phyloP scores from a whole-genome alignment of 129 eudicot genomes.

The Helichrysum umbraculigerum region DNA sequence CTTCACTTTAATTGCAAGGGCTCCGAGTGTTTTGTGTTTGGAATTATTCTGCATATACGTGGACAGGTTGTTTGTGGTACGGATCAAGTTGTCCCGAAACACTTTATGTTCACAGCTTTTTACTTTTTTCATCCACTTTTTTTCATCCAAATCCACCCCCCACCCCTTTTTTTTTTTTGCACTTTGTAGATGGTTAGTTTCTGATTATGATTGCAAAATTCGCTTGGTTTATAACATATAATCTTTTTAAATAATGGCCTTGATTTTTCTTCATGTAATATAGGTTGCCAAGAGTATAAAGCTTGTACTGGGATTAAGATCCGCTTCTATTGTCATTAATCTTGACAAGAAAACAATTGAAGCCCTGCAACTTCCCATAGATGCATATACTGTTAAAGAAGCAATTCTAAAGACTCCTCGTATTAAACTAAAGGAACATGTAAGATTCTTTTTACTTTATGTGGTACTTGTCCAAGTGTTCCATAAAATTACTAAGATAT shows the following conservation, averaged over 20 bases:
- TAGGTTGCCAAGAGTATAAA: conserved; percentile 91
- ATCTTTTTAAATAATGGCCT: neutral
- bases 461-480: conserved; percentile 7
- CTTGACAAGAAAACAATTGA: conserved; percentile 75
- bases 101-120: no score
- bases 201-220: neutral
- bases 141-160: no score
- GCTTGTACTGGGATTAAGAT: conserved; percentile 61
- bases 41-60: no score
- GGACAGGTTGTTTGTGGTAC: no score
- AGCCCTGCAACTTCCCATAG: conserved; percentile 53
- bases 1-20: no score
- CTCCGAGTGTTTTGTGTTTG: no score
- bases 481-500: neutral
- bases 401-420: conserved; percentile 57
- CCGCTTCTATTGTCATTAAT: conserved; percentile 57
- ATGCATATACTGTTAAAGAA: conserved; percentile 67
- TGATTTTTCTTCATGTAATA: conserved; percentile 12
- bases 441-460: conserved; percentile 16
- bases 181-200: neutral
- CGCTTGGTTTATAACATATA: neutral
- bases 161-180: no score
- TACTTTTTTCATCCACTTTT: no score
- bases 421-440: conserved; percentile 68
- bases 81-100: no score